phyloP scores from a whole-genome alignment of 257 asterid genomes.

The Handroanthus guayacan region DNA sequence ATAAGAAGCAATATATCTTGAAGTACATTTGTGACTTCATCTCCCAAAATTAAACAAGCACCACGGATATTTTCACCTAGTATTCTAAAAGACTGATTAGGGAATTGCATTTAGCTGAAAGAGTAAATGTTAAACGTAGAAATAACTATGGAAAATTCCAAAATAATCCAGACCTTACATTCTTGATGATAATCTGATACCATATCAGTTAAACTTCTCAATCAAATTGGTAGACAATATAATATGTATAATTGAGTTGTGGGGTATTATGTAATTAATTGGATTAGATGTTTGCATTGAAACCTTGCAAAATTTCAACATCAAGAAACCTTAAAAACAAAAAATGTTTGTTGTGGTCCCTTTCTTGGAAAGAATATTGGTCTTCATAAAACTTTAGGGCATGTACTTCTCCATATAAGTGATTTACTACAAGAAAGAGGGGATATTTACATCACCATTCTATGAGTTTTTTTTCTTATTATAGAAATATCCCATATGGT shows the following conservation, averaged over 20 bases:
- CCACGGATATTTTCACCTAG: slow-evolving; percentile 23
- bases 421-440: background rate
- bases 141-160: slow-evolving; percentile 20
- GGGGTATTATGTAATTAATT: slow-evolving; percentile 33
- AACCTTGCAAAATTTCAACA: slow-evolving; percentile 44
- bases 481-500: too few relatives aligned
- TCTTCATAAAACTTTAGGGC: slow-evolving; percentile 31
- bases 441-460: too few relatives aligned
- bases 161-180: slow-evolving; percentile 21
- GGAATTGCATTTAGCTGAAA: background rate
- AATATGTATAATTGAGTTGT: slow-evolving; percentile 22
- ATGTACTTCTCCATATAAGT: background rate
- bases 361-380: slow-evolving; percentile 45
- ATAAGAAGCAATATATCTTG: slow-evolving; percentile 32
- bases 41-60: slow-evolving; percentile 32
- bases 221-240: background rate
- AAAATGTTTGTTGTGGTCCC: slow-evolving; percentile 45
- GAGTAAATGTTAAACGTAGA: slow-evolving; percentile 14
- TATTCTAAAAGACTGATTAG: background rate
- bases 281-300: slow-evolving; percentile 55
- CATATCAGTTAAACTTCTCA: slow-evolving; percentile 36
- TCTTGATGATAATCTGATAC: slow-evolving; percentile 19
- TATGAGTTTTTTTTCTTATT: too few relatives aligned
- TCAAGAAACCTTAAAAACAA: slow-evolving; percentile 42
- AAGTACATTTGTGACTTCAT: slow-evolving; percentile 30